These are phyloP conservation scores for Corynascus novoguineensis DNA, from an alignment of 495 filamentous ascomycete species.

Conservation along the genomic window DNA sequence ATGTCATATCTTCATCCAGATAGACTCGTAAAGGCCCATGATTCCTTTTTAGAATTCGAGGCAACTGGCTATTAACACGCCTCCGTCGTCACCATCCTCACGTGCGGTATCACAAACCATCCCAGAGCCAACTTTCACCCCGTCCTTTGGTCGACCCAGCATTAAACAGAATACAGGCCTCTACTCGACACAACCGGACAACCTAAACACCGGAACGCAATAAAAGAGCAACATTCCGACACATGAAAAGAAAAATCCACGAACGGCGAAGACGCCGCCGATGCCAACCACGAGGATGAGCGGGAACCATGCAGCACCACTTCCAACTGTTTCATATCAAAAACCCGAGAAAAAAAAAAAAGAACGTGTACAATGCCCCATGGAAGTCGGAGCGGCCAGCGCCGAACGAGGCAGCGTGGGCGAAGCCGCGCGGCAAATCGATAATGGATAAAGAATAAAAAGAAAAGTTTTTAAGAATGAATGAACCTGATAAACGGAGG, in stretches of 20 bases:
- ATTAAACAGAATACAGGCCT: conserved; percentile 11
- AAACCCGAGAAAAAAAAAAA: neutral
- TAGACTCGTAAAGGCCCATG: neutral
- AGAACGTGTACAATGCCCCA: conserved; percentile 7
- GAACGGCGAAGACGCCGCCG: conserved; percentile 2
- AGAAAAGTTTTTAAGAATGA: conserved; percentile 1
- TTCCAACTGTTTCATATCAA: conserved; percentile 1
- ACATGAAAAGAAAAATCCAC: neutral
- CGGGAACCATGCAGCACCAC: conserved; percentile 9
- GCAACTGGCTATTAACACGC: neutral
- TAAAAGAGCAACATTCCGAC: neutral
- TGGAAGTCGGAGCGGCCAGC: neutral
- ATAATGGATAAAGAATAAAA: neutral
- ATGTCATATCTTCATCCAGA: conserved; percentile 12
- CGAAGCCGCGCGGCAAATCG: neutral
- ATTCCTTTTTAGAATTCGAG: neutral
- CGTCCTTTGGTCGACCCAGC: neutral
- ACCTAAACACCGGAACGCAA: conserved; percentile 6
- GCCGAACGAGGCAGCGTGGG: neutral
- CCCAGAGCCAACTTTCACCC: conserved; percentile 1
- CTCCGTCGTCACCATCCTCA: neutral
- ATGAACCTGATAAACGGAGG: neutral
- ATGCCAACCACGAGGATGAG: conserved; percentile 9
- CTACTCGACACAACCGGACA: conserved; percentile 9
- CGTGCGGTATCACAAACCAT: neutral